Evolutionary conservation across 176 grass and related monocot species (phyloP).

Genomic region (Oryza meyeriana): DNA sequence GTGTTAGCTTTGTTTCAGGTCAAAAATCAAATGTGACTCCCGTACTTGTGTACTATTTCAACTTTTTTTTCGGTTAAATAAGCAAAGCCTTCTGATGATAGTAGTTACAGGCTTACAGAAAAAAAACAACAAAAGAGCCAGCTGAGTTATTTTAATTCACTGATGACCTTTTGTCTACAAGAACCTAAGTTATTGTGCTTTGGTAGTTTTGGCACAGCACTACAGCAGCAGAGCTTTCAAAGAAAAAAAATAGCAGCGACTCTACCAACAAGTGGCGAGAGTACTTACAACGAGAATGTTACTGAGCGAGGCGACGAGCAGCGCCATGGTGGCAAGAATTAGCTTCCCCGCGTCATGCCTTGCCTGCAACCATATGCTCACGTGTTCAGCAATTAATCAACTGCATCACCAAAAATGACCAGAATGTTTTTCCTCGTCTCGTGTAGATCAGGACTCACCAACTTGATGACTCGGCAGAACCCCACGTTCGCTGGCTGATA

Average conservation of each 20-base stretch:
- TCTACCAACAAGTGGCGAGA: slow-evolving; percentile 17
- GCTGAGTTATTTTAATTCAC: background rate
- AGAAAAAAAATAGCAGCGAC: background rate
- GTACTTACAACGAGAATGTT: slow-evolving; percentile 92
- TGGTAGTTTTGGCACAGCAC: background rate
- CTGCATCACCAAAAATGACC: background rate
- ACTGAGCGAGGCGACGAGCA: slow-evolving; percentile 77
- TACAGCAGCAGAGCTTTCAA: background rate
- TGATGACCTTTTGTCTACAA: background rate
- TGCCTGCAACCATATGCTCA: slow-evolving; percentile 48
- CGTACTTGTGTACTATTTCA: background rate
- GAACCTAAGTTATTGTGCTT: background rate
- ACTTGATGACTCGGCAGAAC: slow-evolving; percentile 75
- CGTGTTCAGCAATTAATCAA: background rate
- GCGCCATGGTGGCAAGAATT: slow-evolving; percentile 66
- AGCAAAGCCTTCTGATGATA: background rate
- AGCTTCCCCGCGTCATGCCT: slow-evolving; percentile 74
- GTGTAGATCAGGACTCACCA: slow-evolving; percentile 44
- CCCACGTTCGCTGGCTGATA: slow-evolving; percentile 73
- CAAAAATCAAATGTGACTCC: background rate
- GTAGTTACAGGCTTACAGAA: background rate
- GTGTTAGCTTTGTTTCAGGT: background rate
- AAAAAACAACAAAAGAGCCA: background rate
- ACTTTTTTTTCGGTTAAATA: background rate
- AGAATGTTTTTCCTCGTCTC: background rate